A percentile compares a stretch with the other conserved stretches of the same genome.
These are phyloP conservation scores for Penicillium sp. DNA, from an alignment of 2,329 filamentous ascomycete species.

Conservation along the genomic window DNA sequence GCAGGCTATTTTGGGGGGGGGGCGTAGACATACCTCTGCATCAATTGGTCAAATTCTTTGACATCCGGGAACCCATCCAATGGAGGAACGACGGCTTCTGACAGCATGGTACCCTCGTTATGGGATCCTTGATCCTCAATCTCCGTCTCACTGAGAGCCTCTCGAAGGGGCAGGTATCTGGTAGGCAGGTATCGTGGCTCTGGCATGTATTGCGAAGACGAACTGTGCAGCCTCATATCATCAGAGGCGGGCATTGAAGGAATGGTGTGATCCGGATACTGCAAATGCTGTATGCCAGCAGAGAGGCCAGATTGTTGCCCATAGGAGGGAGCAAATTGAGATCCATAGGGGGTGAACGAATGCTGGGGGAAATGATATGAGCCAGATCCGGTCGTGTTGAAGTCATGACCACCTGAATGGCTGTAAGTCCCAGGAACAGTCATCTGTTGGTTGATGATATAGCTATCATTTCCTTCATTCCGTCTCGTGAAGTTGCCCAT, in stretches of 20 bases:
- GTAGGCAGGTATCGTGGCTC: conserved; percentile 34
- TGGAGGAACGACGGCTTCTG: conserved; percentile 45
- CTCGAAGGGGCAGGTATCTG: conserved; percentile 37
- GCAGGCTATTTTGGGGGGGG: too few species aligned
- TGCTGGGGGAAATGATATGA: conserved; percentile 36
- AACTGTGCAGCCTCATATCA: conserved; percentile 35
- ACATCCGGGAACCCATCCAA: conserved; percentile 48
- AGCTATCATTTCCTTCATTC: conserved; percentile 37
- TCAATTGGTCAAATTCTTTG: conserved; percentile 47
- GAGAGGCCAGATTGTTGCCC: conserved; percentile 34
- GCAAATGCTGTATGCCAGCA: conserved; percentile 32
- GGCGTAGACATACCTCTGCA: conserved; percentile 40
- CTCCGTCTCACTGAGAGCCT: conserved; percentile 36
- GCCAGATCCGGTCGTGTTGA: conserved; percentile 28
- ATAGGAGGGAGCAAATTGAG: conserved; percentile 38
- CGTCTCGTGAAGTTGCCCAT: conserved; percentile 45
- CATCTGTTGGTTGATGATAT: conserved; percentile 35
- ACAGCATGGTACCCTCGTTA: conserved; percentile 45
- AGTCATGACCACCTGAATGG: conserved; percentile 33
- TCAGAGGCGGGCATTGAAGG: conserved; percentile 35
- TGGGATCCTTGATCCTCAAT: conserved; percentile 48
- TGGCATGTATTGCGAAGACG: conserved; percentile 32
- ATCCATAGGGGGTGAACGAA: conserved; percentile 39
- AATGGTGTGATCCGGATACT: conserved; percentile 34
- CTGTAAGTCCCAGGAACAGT: conserved; percentile 33